phyloP scores from a whole-genome alignment of 2,329 filamentous ascomycete genomes.

The Ophiosphaerella korrae region DNA sequence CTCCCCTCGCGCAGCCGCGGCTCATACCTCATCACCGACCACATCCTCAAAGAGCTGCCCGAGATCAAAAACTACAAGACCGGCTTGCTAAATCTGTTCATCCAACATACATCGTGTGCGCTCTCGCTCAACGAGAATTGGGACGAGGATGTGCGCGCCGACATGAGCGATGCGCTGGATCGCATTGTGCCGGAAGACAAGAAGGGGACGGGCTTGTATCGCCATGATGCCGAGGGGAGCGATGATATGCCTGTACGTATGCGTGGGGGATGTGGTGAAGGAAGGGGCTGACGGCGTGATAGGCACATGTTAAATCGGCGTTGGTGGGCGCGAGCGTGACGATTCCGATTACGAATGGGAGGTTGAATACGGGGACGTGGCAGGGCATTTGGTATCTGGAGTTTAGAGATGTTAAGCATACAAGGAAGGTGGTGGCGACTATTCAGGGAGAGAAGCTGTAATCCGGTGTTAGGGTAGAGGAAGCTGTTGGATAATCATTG shows the following conservation, averaged over 20 bases:
- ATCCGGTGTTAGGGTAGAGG: not conserved
- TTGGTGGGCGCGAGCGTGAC: slow-evolving; percentile 87
- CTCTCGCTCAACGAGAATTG: slow-evolving; percentile 92
- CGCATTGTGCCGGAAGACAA: slow-evolving; percentile 82
- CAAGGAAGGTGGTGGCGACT: slow-evolving; percentile 84
- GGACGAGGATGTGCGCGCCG: slow-evolving; percentile 81
- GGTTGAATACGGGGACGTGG: slow-evolving; percentile 73
- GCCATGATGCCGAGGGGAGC: slow-evolving; percentile 81
- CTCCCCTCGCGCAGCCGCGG: slow-evolving; percentile 79
- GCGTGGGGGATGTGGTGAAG: not conserved
- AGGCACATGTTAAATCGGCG: slow-evolving; percentile 92
- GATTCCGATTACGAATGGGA: slow-evolving; percentile 87
- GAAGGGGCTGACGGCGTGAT: slow-evolving; percentile 3
- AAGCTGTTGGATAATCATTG: not conserved
- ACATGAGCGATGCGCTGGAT: slow-evolving; percentile 95
- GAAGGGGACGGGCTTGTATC: slow-evolving; percentile 65
- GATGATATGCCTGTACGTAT: slow-evolving; percentile 88
- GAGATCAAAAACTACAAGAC: slow-evolving; percentile 84
- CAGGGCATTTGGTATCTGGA: slow-evolving; percentile 96
- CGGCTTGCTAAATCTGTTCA: slow-evolving; percentile 75
- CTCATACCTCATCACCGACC: slow-evolving; percentile 86
- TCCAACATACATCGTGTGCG: slow-evolving; percentile 94
- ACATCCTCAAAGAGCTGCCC: slow-evolving; percentile 72
- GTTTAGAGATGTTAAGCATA: slow-evolving; percentile 77
- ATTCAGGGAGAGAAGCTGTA: slow-evolving; percentile 81